Percentiles rank a stretch among this genome's conserved stretches.
Evolutionary conservation across 208 protist genomes (phyloP).

Genomic region (Trypanosoma caninum): DNA sequence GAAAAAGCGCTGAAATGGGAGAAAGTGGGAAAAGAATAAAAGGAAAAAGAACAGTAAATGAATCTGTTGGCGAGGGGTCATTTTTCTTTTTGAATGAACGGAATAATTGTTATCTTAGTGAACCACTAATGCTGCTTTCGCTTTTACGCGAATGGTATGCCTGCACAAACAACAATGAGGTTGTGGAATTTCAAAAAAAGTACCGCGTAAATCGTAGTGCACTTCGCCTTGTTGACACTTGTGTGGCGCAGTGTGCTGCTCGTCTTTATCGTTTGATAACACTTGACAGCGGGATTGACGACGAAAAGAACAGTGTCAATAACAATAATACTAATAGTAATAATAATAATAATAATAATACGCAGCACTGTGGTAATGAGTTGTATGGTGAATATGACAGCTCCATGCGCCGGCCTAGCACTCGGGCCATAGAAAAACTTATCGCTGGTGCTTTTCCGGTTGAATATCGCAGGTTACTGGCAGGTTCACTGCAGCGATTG

Average conservation of each 20-base stretch:
- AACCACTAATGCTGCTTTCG: constrained; percentile 59
- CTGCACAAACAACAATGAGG: constrained; percentile 24
- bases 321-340: constrained; percentile 9
- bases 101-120: constrained; percentile 41
- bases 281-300: background rate
- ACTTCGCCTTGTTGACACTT: constrained; percentile 56
- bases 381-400: constrained; percentile 35
- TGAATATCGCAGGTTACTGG: constrained; percentile 27
- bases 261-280: constrained; percentile 43
- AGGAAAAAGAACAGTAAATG: background rate
- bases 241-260: constrained; percentile 50
- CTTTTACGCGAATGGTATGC: constrained; percentile 68
- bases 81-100: too few relatives aligned
- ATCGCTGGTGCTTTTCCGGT: constrained; percentile 30
- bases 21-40: too few relatives aligned
- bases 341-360: background rate
- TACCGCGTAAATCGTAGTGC: constrained; percentile 44
- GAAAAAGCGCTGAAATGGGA: too few relatives aligned
- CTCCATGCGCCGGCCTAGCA: constrained; percentile 9
- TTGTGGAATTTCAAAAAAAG: constrained; percentile 16
- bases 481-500: constrained; percentile 50
- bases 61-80: too few relatives aligned
- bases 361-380: constrained; percentile 1
- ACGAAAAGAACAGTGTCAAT: background rate
- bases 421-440: constrained; percentile 8